Base-by-base conservation (phyloP, 345 rosid genomes). In the Populus tremula region DNA sequence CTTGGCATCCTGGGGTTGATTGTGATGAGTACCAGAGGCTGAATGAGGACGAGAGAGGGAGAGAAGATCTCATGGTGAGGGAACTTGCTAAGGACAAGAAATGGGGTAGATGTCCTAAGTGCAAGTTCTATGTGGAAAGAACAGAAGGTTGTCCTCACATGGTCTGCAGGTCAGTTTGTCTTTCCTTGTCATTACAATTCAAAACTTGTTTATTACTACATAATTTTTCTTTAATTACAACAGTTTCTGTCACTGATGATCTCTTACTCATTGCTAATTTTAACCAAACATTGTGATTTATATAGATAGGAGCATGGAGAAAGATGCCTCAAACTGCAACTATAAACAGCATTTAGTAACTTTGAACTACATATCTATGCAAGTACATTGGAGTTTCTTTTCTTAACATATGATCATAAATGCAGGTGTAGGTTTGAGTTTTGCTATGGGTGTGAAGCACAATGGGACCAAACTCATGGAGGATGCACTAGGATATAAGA, bases 401-500 rank as follows among this genome's bases (percentile, higher is more conserved):
- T 36, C 4, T 21, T n/a, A 0, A 33, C 18, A 27, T 67, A 23
- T 33, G 68, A 72, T 70, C 75, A 70, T 63, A 73, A 6, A 71
- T 76, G 73, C 82, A 88, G 91, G 85, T 86, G 91, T 74, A 50
- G 56, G 4, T 85, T 83, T 64, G 25, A 84, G 77, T 88, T 88
- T 61, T 88, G 89, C 76, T 88, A 85, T 75, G 83, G 87, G 43
- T 88, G 91, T 64, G 91, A 73, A 66, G 45, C 29, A 31, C 38
- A 59, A 59, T 86, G 88, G 91, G 63, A 16, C 64, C 2, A 5
- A 6, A 8, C 0, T 77, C 91, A 88, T 35, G 82, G 80, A 12
- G 85, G 87, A 54, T 84, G 89, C 73, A 33, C 45, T 6, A 78
- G 78, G 69, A 23, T 63, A 2, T 84, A 70, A 1, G 16, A 69